phyloP scores from a whole-genome alignment of 495 filamentous ascomycete genomes.

The Neurospora tetraspora region DNA sequence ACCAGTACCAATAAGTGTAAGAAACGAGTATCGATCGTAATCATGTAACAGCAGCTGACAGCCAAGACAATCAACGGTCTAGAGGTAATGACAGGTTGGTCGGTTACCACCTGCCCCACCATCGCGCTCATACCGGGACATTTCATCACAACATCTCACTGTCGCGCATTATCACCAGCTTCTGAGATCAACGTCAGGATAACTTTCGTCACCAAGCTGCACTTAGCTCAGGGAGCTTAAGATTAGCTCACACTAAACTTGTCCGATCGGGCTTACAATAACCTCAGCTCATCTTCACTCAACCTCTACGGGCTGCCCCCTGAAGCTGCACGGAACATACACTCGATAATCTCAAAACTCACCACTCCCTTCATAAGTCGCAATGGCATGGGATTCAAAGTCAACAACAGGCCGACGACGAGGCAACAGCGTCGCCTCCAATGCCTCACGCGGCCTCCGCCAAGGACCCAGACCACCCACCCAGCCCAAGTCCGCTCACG shows the following conservation, averaged over 20 bases:
- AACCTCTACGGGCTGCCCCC: background rate
- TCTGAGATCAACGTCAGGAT: background rate
- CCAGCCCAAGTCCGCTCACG: slow-evolving; percentile 42
- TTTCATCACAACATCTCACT: background rate
- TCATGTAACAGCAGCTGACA: background rate
- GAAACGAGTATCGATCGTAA: background rate
- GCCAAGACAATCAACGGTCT: background rate
- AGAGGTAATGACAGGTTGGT: background rate
- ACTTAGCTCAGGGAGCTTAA: background rate
- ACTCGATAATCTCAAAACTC: background rate
- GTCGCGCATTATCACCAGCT: background rate
- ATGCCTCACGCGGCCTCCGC: slow-evolving; percentile 11
- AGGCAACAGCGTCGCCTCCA: slow-evolving; percentile 20
- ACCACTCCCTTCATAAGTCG: background rate
- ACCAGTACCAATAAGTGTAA: background rate
- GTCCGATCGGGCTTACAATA: background rate
- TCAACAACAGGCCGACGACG: slow-evolving; percentile 12
- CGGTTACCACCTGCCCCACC: background rate
- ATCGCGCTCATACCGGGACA: background rate
- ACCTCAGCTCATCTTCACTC: background rate
- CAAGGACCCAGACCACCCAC: slow-evolving; percentile 17
- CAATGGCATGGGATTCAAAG: slow-evolving; percentile 23
- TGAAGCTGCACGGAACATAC: background rate
- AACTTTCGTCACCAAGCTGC: background rate
- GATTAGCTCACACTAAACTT: background rate